Conservation (phyloP, 2,329 filamentous ascomycete species). For the Diaporthe vaccinii region DNA sequence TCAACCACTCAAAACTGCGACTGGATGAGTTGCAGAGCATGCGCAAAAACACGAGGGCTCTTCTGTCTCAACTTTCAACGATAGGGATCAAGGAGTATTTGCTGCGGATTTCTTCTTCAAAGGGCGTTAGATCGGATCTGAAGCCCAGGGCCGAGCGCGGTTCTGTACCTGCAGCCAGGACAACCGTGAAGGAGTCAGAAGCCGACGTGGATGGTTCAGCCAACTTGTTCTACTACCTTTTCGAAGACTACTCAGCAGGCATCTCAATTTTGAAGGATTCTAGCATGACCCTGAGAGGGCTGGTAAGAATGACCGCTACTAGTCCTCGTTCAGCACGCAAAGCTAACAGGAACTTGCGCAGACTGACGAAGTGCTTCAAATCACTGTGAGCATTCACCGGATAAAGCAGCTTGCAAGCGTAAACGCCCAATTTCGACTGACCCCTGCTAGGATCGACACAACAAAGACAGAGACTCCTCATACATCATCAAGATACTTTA, state of each 20-base stretch:
- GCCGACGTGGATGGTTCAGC: slow-evolving; percentile 65
- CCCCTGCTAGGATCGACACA: slow-evolving; percentile 40
- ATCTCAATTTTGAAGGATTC: slow-evolving; percentile 66
- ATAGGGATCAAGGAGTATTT: slow-evolving; percentile 55
- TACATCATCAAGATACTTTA: slow-evolving; percentile 71
- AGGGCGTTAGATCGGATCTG: slow-evolving; percentile 52
- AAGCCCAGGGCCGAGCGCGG: not conserved
- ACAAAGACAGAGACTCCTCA: slow-evolving; percentile 56
- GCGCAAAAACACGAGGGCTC: slow-evolving; percentile 54
- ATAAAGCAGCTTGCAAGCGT: not conserved
- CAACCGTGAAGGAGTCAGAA: slow-evolving; percentile 44
- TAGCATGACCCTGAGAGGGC: slow-evolving; percentile 60
- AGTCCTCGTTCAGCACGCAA: not conserved
- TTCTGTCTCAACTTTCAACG: slow-evolving; percentile 55
- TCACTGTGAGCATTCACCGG: slow-evolving; percentile 48
- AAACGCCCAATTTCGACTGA: slow-evolving; percentile 33
- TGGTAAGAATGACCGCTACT: slow-evolving; percentile 54
- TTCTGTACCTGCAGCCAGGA: slow-evolving; percentile 15
- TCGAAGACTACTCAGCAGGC: slow-evolving; percentile 75
- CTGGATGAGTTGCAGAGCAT: slow-evolving; percentile 51
- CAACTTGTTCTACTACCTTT: slow-evolving; percentile 75
- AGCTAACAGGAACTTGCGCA: slow-evolving; percentile 40
- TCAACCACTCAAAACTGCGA: slow-evolving; percentile 44
- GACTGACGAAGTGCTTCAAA: slow-evolving; percentile 53
- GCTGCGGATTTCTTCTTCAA: slow-evolving; percentile 57